These are phyloP conservation scores for Ustilago tritici DNA, from an alignment of 1,284 basidiomycete species.

Conservation along the genomic window DNA sequence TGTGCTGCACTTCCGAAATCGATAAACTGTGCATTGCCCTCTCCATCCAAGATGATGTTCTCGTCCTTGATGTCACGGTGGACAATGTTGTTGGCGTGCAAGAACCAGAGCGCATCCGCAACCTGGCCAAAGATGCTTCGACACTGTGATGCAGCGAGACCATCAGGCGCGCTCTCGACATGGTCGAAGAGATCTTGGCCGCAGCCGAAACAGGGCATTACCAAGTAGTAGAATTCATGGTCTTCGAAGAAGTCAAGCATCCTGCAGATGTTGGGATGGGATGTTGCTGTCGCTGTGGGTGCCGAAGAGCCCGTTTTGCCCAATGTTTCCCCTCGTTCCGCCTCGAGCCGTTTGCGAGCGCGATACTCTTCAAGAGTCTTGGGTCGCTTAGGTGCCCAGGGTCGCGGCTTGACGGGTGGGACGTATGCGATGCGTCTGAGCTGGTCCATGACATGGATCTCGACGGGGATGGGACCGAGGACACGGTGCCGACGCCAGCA, in stretches of 20 bases:
- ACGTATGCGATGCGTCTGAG: constrained; percentile 79
- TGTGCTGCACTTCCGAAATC: constrained; percentile 82
- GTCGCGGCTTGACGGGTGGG: constrained; percentile 44
- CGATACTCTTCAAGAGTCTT: constrained; percentile 47
- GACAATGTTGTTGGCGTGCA: constrained; percentile 92
- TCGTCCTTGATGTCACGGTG: constrained; percentile 99
- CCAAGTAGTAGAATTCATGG: constrained; percentile 92
- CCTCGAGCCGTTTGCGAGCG: constrained; percentile 23
- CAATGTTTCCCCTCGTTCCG: constrained; percentile 18
- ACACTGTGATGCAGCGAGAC: constrained; percentile 81
- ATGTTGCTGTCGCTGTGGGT: constrained; percentile 8
- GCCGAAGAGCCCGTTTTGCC: background rate
- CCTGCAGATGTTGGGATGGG: constrained; percentile 89
- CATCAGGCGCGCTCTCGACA: constrained; percentile 88
- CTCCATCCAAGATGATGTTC: constrained; percentile 79
- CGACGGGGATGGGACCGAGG: constrained; percentile 96
- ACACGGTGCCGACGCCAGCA: constrained; percentile 96
- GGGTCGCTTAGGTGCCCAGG: constrained; percentile 49
- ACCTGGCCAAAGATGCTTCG: constrained; percentile 92
- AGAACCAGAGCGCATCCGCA: constrained; percentile 88
- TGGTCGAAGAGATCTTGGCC: constrained; percentile 90
- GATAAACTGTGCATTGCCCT: constrained; percentile 82
- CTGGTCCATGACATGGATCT: constrained; percentile 93
- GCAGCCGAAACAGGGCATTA: constrained; percentile 73
- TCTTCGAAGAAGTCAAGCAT: constrained; percentile 98